A percentile compares a stretch with the other conserved stretches of the same genome.
These are phyloP conservation scores for Geotrichum aggregatum DNA, from an alignment of 1,139 yeast genomes.

Conservation along the genomic window DNA sequence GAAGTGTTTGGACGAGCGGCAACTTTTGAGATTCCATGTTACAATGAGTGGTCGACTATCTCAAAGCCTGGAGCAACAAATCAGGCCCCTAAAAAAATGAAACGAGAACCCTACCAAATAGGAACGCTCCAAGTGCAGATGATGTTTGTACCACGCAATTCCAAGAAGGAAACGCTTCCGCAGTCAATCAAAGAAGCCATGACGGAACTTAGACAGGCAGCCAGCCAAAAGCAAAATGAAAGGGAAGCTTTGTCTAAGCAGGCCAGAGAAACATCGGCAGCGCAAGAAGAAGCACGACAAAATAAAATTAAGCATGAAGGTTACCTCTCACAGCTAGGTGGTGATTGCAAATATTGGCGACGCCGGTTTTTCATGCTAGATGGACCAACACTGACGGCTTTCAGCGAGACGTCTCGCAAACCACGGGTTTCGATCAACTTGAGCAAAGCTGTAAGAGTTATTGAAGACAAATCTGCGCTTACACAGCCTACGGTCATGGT, in stretches of 20 bases:
- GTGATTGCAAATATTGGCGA: constrained; percentile 65
- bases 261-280: neutral
- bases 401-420: constrained; percentile 57
- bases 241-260: neutral
- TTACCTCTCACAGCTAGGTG: constrained; percentile 68
- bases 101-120: constrained; percentile 53
- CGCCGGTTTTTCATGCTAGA: constrained; percentile 57
- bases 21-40: constrained; percentile 55
- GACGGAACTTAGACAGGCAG: constrained; percentile 6
- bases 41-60: constrained; percentile 72
- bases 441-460: constrained; percentile 51
- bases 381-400: constrained; percentile 57
- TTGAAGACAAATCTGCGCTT: constrained; percentile 29
- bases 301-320: constrained; percentile 46
- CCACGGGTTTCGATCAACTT: constrained; percentile 69
- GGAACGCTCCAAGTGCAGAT: constrained; percentile 64
- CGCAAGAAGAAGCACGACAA: constrained; percentile 6
- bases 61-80: constrained; percentile 49
- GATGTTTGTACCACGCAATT: constrained; percentile 61
- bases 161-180: constrained; percentile 49
- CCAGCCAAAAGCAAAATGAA: neutral
- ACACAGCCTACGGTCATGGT: constrained; percentile 29
- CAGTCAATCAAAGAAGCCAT: constrained; percentile 49
- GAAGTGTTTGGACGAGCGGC: constrained; percentile 52
- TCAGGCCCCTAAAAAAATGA: constrained; percentile 46